Evolutionary conservation across 441 rosid species (phyloP).

Genomic region (Pelargonium myrrhifolium): DNA sequence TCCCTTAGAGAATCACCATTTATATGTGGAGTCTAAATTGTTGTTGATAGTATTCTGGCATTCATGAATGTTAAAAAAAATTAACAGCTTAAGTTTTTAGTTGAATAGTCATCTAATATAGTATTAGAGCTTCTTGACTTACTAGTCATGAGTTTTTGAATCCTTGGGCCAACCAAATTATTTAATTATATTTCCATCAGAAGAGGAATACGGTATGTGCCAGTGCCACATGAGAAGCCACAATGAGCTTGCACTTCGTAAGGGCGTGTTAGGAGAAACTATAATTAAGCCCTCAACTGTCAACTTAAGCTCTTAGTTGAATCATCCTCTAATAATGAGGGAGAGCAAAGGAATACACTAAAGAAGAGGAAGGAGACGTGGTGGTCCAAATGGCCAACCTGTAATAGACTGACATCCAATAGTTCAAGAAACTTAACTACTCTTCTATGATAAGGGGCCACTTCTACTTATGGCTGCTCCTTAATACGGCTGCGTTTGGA

Average conservation of each 20-base stretch:
- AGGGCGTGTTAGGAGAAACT: neutral
- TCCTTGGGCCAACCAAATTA: neutral
- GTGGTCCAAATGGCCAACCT: neutral
- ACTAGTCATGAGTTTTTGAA: neutral
- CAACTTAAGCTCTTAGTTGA: neutral
- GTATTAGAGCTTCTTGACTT: neutral
- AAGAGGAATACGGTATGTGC: neutral
- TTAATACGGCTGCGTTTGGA: no score
- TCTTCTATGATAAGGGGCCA: neutral
- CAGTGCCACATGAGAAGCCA: neutral
- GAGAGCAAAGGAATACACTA: neutral
- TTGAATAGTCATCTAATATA: neutral
- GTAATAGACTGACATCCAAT: neutral
- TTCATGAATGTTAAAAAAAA: neutral
- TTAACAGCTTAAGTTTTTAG: neutral
- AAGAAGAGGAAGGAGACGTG: neutral
- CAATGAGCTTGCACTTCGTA: neutral
- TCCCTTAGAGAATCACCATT: neutral
- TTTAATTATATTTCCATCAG: neutral
- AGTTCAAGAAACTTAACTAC: neutral
- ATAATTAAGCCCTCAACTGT: neutral
- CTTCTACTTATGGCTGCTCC: neutral
- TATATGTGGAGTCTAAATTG: constrained; percentile 2
- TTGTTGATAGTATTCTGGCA: neutral
- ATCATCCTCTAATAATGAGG: neutral